These are phyloP conservation scores for Geranium incanum DNA, from an alignment of 441 rosid genomes.

Conservation along the genomic window DNA sequence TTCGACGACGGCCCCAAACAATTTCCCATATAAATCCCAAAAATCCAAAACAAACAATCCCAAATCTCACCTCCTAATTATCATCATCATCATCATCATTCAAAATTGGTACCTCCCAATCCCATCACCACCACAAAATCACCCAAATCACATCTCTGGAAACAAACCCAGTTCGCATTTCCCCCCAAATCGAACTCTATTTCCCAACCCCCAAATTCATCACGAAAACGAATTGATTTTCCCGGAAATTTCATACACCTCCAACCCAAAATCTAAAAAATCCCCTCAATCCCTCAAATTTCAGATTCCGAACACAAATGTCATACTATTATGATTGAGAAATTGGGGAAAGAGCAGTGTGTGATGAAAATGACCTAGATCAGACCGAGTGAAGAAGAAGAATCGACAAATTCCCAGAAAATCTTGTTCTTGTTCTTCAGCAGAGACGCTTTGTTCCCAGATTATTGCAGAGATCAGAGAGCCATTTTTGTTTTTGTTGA, in stretches of 20 bases:
- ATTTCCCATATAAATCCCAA: conserved; percentile 60
- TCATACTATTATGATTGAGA: not conserved
- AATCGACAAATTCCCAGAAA: not conserved
- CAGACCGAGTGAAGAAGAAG: not conserved
- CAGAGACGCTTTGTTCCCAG: not conserved
- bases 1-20: conserved; percentile 41
- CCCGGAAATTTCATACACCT: no score
- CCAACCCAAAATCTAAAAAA: not conserved
- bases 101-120: not conserved
- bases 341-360: not conserved
- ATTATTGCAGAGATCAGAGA: not conserved
- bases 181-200: not conserved
- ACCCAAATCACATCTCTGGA: not conserved
- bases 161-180: not conserved
- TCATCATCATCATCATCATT: not conserved
- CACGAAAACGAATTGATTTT: not conserved
- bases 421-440: not conserved
- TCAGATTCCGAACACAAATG: not conserved
- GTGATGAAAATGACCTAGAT: not conserved
- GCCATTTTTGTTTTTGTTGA: not conserved
- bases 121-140: not conserved
- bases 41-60: not conserved
- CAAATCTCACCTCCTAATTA: conserved; percentile 15
- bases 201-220: not conserved
- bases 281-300: no score